phyloP scores from a whole-genome alignment of 371 early-diverging fungal genomes.

The Mucor velutinosus region DNA sequence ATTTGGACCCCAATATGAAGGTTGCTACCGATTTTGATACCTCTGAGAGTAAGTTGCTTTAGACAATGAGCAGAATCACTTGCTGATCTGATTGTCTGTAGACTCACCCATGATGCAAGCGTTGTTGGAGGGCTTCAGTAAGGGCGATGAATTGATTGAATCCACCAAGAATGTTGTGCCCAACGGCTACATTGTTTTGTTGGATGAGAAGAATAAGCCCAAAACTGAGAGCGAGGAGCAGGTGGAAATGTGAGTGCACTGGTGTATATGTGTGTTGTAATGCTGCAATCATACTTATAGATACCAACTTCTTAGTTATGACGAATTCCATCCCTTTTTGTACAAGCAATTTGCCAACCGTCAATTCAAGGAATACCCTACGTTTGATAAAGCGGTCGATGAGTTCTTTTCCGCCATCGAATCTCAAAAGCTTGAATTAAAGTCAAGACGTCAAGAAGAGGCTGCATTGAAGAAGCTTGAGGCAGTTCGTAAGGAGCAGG shows the following conservation, averaged over 20 bases:
- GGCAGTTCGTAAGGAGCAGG: constrained; percentile 78
- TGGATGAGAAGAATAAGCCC: constrained; percentile 49
- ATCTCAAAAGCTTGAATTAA: constrained; percentile 77
- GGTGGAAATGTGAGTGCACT: constrained; percentile 54
- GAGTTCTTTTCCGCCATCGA: constrained; percentile 92
- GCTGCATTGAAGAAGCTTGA: constrained; percentile 84
- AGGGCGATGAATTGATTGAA: constrained; percentile 62
- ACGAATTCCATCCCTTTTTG: constrained; percentile 88
- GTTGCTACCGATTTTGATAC: constrained; percentile 58
- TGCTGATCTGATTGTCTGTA: background rate
- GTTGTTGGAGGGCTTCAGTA: constrained; percentile 46
- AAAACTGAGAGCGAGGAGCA: constrained; percentile 43
- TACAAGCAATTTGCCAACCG: constrained; percentile 70
- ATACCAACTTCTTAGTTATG: constrained; percentile 53
- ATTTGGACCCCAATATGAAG: constrained; percentile 68
- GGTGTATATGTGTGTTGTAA: background rate
- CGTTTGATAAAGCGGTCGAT: constrained; percentile 89
- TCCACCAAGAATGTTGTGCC: constrained; percentile 44
- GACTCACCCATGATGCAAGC: constrained; percentile 36
- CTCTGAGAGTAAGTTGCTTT: constrained; percentile 42
- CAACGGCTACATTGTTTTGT: constrained; percentile 64
- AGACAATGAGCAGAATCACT: background rate
- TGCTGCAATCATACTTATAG: background rate
- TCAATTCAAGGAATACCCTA: constrained; percentile 59
- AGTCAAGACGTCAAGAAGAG: constrained; percentile 74